Evolutionary conservation across 116 monocot genomes (phyloP), one percentile per base, ranked within the genome.

Genomic region (Iris pallida): DNA sequence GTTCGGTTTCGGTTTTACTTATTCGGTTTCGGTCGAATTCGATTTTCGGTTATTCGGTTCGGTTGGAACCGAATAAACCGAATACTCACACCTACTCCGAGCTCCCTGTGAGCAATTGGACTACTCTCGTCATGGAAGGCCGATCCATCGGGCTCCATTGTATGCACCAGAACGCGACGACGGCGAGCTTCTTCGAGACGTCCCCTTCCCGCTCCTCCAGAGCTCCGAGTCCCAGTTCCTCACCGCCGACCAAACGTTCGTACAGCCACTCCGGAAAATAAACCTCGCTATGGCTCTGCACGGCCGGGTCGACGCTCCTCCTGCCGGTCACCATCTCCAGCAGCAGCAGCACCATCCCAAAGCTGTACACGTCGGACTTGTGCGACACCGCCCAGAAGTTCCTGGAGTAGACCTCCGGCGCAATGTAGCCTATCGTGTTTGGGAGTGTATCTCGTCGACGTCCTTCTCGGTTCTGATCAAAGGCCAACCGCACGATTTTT

Each of bases 201-300:
- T 57, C 52, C 11, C 45, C 65, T 3, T 65, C 47, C 10, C 42
- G 13, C n/a, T 4, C 47, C 41, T 65, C 65, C 57, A 65, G 30
- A 6, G 6, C 5, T 14, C 20, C 56, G 46, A 65, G 47, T 40
- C 63, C 73, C 3, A 73, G n/a, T 46, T 73, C 73, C 57, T 41
- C 64, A 16, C 47, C 64, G 42, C 19, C 4, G 8, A 73, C 57
- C 57, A 73, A 16, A 9, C 42, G 44, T 3, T 57, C 46, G 10
- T 73, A 73, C 5, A 73, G 15, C 73, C 63, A 63, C 9, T 72
- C 72, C 5, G 72, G 72, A 11, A 64, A 72, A 55, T 63, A 72
- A 51, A 55, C 15, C 13, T 55, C 73, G 15, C 44, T 55, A n/a
- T 20, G 65, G 48, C 57, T 47, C 9, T 73, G 65, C 5, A 42